Evolutionary conservation across 2,329 filamentous ascomycete species (phyloP), one percentile per base, ranked within the genome.

Genomic region (Exophiala sideris): DNA sequence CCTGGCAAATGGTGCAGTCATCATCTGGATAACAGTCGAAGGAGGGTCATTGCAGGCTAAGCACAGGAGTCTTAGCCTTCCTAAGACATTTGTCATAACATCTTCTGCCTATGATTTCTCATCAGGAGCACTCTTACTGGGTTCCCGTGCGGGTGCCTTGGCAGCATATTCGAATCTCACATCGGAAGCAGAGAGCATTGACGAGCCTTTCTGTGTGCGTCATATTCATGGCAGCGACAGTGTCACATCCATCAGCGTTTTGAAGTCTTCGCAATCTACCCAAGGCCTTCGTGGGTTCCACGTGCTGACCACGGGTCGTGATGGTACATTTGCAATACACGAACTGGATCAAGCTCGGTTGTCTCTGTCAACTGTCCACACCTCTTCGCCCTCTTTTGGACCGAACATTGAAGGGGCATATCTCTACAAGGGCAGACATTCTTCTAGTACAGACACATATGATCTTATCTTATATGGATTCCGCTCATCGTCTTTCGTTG

Each of bases 391-490:
- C 1, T 84, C 88, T 0, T 83, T 95, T 40, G 88, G 87, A 0
- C 85, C 87, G 1, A 84, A 89, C 62, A 80, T 96, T 35, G 89
- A 95, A 68, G 84, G 85, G 0, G 79, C 86, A 0, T 86, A 82
- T 72, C 80, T 92, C 55, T 54, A 63, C 1, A 69, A 69, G 0
- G 68, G 75, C 1, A 29, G 14, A 32, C 45, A 11, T 12, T 34
- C 36, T n/a, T 9, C 45, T 20, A 21, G 12, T 12, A 38, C 11
- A 9, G 11, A 16, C 21, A 11, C 46, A 34, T 16, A 33, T 12
- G 78, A 88, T 44, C 73, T 96, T 1, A 74, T 91, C 24, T 73
- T 95, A 10, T 88, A 86, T 67, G 92, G 92, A 2, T 97, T 96
- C 71, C 84, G 82, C 51, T 84, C 87, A 66, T 89, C 84, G 58